These are phyloP conservation scores for Globisporangium parvum DNA, from an alignment of 352 stramenopile genomes.

Conservation along the genomic window DNA sequence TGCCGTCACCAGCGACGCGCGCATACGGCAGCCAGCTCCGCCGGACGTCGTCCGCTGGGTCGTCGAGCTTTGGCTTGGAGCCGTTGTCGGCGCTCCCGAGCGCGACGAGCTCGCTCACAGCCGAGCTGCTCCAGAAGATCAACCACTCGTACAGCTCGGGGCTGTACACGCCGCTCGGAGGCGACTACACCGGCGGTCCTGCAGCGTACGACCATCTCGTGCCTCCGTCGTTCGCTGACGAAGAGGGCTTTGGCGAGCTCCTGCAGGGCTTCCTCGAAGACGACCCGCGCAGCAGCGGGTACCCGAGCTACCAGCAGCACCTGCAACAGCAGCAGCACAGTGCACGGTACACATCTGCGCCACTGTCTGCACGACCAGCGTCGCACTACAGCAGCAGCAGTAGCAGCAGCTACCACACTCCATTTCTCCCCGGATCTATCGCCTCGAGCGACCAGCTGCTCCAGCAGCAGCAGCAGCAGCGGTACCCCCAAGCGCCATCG, in stretches of 20 bases:
- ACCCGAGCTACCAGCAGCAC: conserved; percentile 21
- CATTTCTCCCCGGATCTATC: conserved; percentile 1
- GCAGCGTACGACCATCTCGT: conserved; percentile 50
- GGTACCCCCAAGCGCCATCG: conserved; percentile 14
- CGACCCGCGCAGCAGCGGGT: conserved; percentile 27
- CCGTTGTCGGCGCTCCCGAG: background rate
- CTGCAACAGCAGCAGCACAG: conserved; percentile 15
- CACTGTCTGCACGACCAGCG: background rate
- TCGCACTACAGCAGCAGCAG: conserved; percentile 4
- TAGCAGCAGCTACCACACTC: conserved; percentile 2
- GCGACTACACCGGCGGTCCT: conserved; percentile 16
- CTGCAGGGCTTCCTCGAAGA: conserved; percentile 70
- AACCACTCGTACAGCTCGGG: conserved; percentile 21
- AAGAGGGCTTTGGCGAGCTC: conserved; percentile 65
- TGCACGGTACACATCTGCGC: background rate
- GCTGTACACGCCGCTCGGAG: conserved; percentile 21
- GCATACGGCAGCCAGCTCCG: conserved; percentile 17
- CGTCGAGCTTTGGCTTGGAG: conserved; percentile 12
- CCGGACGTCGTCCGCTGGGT: background rate
- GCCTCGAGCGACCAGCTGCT: conserved; percentile 10
- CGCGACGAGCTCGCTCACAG: conserved; percentile 1
- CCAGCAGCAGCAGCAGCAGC: conserved; percentile 18
- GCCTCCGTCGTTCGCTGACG: conserved; percentile 43
- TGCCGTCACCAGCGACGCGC: conserved; percentile 19
- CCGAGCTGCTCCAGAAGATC: conserved; percentile 17